phyloP scores from a whole-genome alignment of 1,284 basidiomycete species.

The Boletellus deceptivus region DNA sequence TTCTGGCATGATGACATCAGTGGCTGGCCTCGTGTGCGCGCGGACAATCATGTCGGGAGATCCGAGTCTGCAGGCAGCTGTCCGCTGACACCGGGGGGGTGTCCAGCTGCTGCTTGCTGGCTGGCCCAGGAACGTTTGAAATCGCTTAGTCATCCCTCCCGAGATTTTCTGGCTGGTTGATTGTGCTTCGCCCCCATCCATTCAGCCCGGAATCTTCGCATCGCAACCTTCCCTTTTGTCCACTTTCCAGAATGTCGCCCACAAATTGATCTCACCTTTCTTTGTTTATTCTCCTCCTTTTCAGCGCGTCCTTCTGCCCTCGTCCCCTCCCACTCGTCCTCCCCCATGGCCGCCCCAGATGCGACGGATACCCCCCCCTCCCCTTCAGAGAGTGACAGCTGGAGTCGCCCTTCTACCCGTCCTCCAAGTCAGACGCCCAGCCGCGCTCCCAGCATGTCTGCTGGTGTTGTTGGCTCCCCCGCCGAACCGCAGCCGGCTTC shows the following conservation, averaged over 20 bases:
- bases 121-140: neutral
- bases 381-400: constrained; percentile 56
- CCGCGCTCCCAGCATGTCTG: constrained; percentile 52
- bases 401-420: constrained; percentile 60
- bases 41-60: too few species aligned
- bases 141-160: constrained; percentile 25
- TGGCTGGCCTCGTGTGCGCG: constrained; percentile 8
- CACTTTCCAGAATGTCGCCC: constrained; percentile 7
- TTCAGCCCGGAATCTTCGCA: constrained; percentile 2
- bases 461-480: constrained; percentile 41
- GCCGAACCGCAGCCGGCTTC: constrained; percentile 19
- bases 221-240: neutral
- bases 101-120: neutral
- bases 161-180: neutral
- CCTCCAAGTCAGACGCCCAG: constrained; percentile 58
- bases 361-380: constrained; percentile 53
- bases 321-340: neutral
- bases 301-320: neutral
- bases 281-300: neutral
- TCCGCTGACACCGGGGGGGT: too few species aligned
- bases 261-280: constrained; percentile 5
- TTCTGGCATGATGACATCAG: neutral
- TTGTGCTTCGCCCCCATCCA: constrained; percentile 14
- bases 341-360: constrained; percentile 43
- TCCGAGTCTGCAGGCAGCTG: too few species aligned